Conservation (phyloP, 441 rosid genomes). For the Mallotus repandus region DNA sequence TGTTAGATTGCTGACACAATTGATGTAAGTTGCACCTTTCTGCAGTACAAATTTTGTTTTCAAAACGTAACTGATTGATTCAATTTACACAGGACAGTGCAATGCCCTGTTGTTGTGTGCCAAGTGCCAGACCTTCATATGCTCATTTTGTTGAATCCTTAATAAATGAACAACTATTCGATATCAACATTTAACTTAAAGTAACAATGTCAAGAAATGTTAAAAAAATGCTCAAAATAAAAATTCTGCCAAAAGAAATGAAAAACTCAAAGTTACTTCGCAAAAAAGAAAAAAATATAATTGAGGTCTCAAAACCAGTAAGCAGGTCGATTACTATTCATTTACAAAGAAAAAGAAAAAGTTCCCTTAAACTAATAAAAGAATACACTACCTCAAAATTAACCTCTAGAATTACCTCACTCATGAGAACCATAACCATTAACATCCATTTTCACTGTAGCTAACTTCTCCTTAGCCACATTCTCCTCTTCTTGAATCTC, state of each 20-base stretch:
- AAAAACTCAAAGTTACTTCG: neutral
- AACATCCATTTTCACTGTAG: constrained; percentile 37
- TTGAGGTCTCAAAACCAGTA: too few relatives aligned
- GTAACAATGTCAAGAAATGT: neutral
- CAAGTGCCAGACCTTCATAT: neutral
- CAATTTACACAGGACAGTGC: neutral
- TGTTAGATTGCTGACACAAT: neutral
- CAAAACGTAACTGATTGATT: neutral
- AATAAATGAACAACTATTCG: neutral
- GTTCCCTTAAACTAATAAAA: constrained; percentile 4
- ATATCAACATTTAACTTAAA: neutral
- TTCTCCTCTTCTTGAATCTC: constrained; percentile 44
- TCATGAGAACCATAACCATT: constrained; percentile 53
- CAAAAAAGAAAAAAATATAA: neutral
- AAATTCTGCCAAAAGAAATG: neutral
- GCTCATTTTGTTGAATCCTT: neutral
- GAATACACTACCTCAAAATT: neutral
- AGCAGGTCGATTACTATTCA: neutral
- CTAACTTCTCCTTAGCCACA: constrained; percentile 28
- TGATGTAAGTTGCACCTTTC: neutral
- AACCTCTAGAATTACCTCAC: constrained; percentile 34
- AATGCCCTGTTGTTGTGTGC: neutral
- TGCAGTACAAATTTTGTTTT: neutral
- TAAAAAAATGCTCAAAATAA: neutral
- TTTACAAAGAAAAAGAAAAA: neutral